Base-by-base conservation (phyloP, 345 rosid genomes). In the Pugionium cornutum region DNA sequence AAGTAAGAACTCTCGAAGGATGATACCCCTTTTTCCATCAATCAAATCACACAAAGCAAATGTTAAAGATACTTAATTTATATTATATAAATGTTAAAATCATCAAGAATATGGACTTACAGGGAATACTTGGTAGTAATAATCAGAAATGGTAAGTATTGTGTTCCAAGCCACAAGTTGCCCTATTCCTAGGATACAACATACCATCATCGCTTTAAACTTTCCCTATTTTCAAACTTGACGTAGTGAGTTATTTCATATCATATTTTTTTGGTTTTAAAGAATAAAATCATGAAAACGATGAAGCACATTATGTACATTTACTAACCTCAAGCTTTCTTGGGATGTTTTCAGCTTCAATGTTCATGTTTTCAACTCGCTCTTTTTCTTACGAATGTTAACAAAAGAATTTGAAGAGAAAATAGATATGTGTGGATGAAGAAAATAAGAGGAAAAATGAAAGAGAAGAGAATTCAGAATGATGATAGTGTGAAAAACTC, bases 111-210 rank as follows among this genome's bases (percentile, higher is more conserved):
- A 32, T 4, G 34, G 34, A 32, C 34, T 27, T 53, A 83, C 96
- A 29, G 85, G 75, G 44, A 89, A 89, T 48, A 89, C 59, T 2
- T 66, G 34, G 40, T 72, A 82, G 65, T 85, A 89, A 66, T 89
- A 89, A 67, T 89, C 95, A 47, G 78, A 89, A 2, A 87, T 85
- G 1, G 86, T 85, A 4, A 87, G 59, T 84, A 90, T 79, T 62
- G 88, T 85, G 72, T 79, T 85, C 97, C 95, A 89, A 10, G 95
- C 55, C 1, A 85, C 66, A 31, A 89, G 88, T 4, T 87, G 76
- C 10, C 95, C 97, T 9, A 84, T 9, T 43, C 95, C 90, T 10
- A 86, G 84, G 69, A 84, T 9, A 86, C 86, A 84, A 66, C 45
- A 44, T 18, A 44, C 26, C 48, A 44, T 27, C 48, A 44, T n/a